Evolutionary conservation across 2,329 filamentous ascomycete species (phyloP), one percentile per base, ranked within the genome.

Genomic region (Hypoxylon sp.): DNA sequence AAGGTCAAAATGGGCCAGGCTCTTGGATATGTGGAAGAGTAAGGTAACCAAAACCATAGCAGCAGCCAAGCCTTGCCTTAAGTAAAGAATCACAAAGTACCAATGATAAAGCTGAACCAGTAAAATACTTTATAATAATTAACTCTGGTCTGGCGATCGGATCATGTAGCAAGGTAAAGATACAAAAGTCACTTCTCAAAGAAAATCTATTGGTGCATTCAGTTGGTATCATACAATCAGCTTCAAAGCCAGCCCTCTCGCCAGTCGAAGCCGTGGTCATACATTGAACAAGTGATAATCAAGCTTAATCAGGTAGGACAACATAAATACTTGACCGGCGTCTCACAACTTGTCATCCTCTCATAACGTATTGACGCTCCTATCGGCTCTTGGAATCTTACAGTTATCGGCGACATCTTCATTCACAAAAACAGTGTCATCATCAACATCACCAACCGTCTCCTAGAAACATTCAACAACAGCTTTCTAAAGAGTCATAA

Each of bases 1-100:
- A 91, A 84, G 71, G 87, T 99, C 64, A 93, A 93, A 81, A 91
- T 98, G 80, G 95, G 95, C 2, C 85, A 99, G 80, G 89, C 91
- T 6, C 77, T 99, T 62, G 95, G 94, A 0, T 88, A 85, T 73
- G 90, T 97, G 32, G 86, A 87, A 43, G 78, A 79, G 65, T 78
- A 71, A 68, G 6, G 28, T 26, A 17, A 13, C 22, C 28, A 6
- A 47, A 3, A 15, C 20, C 20, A 24, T 28, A 46, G 44, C 15
- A 47, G 37, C 32, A 34, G 19, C 24, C 4, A 26, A 41, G 37
- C 37, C 37, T 34, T 34, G 32, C 3, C 15, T 15, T 10, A 34
- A 34, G 32, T 15, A 34, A 34, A 34, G 11, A 34, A 34, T 11
- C 3, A 34, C 1, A 34, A 15, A 13, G 3, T 34, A 13, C 15